Base-by-base conservation (phyloP, 1,284 basidiomycete species). In the Trametes sp. region DNA sequence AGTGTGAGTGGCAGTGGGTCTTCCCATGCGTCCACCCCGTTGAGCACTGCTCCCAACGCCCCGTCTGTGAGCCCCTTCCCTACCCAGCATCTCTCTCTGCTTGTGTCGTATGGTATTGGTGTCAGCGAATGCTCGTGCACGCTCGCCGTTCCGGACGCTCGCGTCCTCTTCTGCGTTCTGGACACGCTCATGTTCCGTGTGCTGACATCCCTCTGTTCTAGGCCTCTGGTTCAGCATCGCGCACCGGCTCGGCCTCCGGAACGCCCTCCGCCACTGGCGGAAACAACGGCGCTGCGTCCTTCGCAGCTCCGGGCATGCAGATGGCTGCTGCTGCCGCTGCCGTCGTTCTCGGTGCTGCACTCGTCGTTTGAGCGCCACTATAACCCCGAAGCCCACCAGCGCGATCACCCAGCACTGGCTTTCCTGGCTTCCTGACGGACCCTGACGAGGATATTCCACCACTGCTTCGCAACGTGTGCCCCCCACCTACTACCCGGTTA, bases 261-360 rank as follows among this genome's bases (percentile, higher is more conserved):
- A 41, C 51, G 23, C 49, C 64, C 4, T 57, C 67, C 23, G 29
- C 67, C n/a, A 70, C 63, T 10, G 64, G 65, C n/a, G 62, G 61
- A 29, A 38, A 24, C 49, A 69, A 66, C 65, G 65, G 58, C 33
- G 70, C 68, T 6, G 57, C 53, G 6, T 29, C 59, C 2, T 33
- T 62, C 38, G 35, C 51, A 10, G 50, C 26, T 8, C 54, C 62
- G 16, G 62, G 62, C 4, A 11, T 64, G 35, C 50, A 63, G 60
- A n/a, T 62, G 29, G 26, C 55, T 5, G 35, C 59, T 38, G 62
- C 59, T 11, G 65, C 57, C 24, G 62, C 51, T 11, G 65, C 62
- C 23, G 50, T 66, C 57, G 42, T 64, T 54, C 44, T 61, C 49
- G 65, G 61, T 31, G 65, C 59, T n/a, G 62, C 35, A 24, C 33